phyloP scores from a whole-genome alignment of 1,284 basidiomycete genomes.

The Malassezia nana region DNA sequence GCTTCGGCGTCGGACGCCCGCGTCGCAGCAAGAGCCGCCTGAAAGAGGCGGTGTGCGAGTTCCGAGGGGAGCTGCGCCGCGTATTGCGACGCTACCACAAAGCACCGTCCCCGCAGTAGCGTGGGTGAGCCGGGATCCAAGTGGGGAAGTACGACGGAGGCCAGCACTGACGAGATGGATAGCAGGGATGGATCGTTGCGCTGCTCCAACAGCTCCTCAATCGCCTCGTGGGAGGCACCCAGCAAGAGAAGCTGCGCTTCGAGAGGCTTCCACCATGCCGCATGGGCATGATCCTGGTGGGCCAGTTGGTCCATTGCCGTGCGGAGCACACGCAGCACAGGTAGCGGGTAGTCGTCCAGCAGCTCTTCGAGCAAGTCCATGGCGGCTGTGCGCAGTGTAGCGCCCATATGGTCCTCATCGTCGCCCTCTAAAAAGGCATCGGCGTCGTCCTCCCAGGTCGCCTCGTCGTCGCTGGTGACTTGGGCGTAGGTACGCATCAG shows the following conservation, averaged over 20 bases:
- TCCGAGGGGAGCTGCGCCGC: constrained; percentile 62
- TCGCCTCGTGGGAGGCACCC: constrained; percentile 69
- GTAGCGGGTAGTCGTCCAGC: constrained; percentile 59
- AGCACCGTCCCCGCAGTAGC: constrained; percentile 85
- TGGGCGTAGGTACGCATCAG: constrained; percentile 65
- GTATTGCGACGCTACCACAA: constrained; percentile 87
- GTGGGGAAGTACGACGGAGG: constrained; percentile 67
- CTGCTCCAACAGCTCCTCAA: constrained; percentile 67
- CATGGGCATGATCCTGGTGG: constrained; percentile 44
- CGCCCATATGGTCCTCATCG: constrained; percentile 75
- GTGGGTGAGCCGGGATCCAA: constrained; percentile 57
- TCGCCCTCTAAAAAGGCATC: constrained; percentile 90
- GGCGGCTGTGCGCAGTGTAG: constrained; percentile 70
- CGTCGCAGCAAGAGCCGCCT: constrained; percentile 74
- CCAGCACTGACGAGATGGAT: constrained; percentile 66
- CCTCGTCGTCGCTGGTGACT: constrained; percentile 86
- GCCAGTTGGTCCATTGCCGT: constrained; percentile 51
- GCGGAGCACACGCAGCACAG: constrained; percentile 54
- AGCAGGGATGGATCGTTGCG: constrained; percentile 54
- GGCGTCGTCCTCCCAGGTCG: constrained; percentile 75
- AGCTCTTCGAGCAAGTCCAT: constrained; percentile 75
- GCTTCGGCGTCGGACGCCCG: constrained; percentile 56
- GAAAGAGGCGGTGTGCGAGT: constrained; percentile 59
- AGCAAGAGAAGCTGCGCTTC: constrained; percentile 74
- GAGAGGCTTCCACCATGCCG: constrained; percentile 62